Percentiles rank a stretch among this genome's conserved stretches.
phyloP scores from a whole-genome alignment of 345 rosid species.

The Eucalyptus globulus region DNA sequence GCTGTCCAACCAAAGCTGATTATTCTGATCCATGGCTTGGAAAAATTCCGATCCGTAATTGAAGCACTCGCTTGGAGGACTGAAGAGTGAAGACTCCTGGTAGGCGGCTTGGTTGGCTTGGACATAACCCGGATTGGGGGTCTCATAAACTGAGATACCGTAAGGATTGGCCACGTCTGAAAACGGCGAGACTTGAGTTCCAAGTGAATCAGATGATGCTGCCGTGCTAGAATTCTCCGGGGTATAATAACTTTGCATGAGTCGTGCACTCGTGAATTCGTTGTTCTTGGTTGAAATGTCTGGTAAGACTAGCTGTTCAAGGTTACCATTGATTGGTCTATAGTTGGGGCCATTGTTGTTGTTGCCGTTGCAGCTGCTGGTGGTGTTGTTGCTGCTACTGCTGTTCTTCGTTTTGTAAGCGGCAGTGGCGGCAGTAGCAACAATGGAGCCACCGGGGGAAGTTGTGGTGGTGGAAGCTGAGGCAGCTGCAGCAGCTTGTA shows the following conservation, averaged over 20 bases:
- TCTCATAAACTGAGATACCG: conserved; percentile 19
- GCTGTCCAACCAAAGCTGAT: conserved; percentile 29
- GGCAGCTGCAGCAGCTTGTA: conserved; percentile 51
- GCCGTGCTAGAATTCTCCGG: conserved; percentile 70
- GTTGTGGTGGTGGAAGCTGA: conserved; percentile 3
- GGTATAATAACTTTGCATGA: conserved; percentile 10
- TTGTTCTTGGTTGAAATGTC: neutral
- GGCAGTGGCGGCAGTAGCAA: neutral
- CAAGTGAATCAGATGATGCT: conserved; percentile 52
- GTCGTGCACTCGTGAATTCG: neutral
- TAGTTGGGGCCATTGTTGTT: neutral
- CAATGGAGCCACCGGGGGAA: neutral
- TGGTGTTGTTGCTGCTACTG: neutral
- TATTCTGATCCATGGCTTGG: conserved; percentile 30
- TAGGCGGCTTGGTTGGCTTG: conserved; percentile 21
- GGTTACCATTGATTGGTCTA: neutral
- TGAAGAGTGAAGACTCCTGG: conserved; percentile 22
- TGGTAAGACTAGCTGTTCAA: neutral
- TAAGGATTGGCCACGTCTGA: conserved; percentile 57
- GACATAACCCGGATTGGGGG: conserved; percentile 41
- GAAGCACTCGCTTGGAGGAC: conserved; percentile 30
- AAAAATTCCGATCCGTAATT: conserved; percentile 26
- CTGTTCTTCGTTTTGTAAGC: neutral
- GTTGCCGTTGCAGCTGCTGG: neutral
- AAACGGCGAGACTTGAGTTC: conserved; percentile 39